phyloP scores from a whole-genome alignment of 192 early-diverging fungal genomes.

The Powellomyces hirtus region DNA sequence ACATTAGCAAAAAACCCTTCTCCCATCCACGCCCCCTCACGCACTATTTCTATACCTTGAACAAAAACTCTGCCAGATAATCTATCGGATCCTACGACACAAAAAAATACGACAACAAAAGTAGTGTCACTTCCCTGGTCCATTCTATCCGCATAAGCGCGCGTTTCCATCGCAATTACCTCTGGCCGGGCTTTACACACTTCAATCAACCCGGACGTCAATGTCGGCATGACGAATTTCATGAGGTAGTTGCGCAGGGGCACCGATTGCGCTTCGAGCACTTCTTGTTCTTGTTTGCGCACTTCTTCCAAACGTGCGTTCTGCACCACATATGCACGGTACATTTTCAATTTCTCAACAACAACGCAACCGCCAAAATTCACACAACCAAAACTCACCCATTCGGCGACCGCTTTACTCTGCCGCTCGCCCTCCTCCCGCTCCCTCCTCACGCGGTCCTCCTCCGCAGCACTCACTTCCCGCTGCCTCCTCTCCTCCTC shows the following conservation, averaged over 20 bases:
- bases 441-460: conserved; percentile 46
- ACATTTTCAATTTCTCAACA: background rate
- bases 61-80: conserved; percentile 58
- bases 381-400: conserved; percentile 34
- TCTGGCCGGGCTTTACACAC: conserved; percentile 62
- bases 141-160: too few species aligned
- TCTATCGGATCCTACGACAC: conserved; percentile 51
- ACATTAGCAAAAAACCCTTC: too few species aligned
- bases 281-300: conserved; percentile 61
- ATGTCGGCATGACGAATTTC: conserved; percentile 62
- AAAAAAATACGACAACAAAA: background rate
- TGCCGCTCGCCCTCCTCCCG: conserved; percentile 57
- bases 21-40: background rate
- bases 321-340: conserved; percentile 15
- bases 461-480: conserved; percentile 43
- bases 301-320: conserved; percentile 58
- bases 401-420: conserved; percentile 55
- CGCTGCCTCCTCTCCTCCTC: conserved; percentile 43
- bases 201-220: conserved; percentile 63
- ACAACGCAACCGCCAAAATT: background rate
- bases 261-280: conserved; percentile 58
- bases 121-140: background rate
- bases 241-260: conserved; percentile 62
- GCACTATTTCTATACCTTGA: conserved; percentile 45
- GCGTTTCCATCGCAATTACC: too few species aligned